Evolutionary conservation across 169 alveolate genomes (phyloP), one percentile per base, ranked within the genome.

Genomic region (Cryptosporidium viatorum): DNA sequence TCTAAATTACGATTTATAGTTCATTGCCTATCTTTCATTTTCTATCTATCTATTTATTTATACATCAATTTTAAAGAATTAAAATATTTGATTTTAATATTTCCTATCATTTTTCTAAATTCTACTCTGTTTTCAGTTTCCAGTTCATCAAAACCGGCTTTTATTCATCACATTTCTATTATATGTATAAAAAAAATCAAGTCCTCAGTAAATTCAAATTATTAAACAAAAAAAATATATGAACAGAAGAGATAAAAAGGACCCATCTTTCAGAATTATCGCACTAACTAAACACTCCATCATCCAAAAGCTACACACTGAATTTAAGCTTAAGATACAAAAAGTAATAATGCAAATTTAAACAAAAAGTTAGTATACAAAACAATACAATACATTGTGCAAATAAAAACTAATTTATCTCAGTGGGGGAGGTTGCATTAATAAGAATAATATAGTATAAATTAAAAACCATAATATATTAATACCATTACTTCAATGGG

Each of bases 371-470:
- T 55, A 55, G 5, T 55, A 55, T 26, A n/a, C 67, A 55, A 55
- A n/a, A 55, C 67, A 55, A 55, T 55, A 55, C 29, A 55, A 55
- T 55, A 23, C 67, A 23, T 29, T 26, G 9, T 55, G 37, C 7
- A 29, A 52, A 9, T 55, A 23, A 23, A 12, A 55, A n/a, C 67
- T 55, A 55, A 55, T 23, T 23, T 55, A 48, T 26, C 37, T 21
- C 0, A 29, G 67, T 26, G 18, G 35, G 18, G 18, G 7, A 55
- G 29, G 67, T 26, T 23, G 67, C 35, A 55, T 55, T 8, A 18
- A 55, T 55, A 23, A 55, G 37, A 55, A 55, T 55, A 55, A 55
- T 55, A 55, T 55, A 55, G 67, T 8, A 55, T 55, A 55, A 55
- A 55, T 48, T 48, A 14, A 48, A 48, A 48, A 48, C 55, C 55